A percentile compares a stretch with the other conserved stretches of the same genome.
phyloP scores from a whole-genome alignment of 768 basidiomycete species.

The Mrakia hoshinonis region DNA sequence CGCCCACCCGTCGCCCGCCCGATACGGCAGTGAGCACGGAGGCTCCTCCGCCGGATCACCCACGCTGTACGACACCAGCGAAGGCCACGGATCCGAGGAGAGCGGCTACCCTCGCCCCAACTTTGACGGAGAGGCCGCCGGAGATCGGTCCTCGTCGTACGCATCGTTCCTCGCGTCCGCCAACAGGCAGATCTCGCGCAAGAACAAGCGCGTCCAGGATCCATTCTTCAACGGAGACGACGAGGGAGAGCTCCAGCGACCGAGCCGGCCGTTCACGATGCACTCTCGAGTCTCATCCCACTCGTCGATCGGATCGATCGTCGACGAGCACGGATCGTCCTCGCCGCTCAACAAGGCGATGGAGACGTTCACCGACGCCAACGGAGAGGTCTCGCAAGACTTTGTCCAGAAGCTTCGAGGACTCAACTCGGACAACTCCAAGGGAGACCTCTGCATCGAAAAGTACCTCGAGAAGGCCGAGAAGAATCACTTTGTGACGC shows the following conservation, averaged over 20 bases:
- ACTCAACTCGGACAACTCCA: slow-evolving; percentile 76
- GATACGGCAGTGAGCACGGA: slow-evolving; percentile 15
- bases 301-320: slow-evolving; percentile 82
- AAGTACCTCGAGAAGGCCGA: slow-evolving; percentile 45
- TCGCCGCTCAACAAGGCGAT: slow-evolving; percentile 84
- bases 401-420: slow-evolving; percentile 76
- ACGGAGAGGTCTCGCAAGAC: slow-evolving; percentile 79
- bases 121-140: slow-evolving; percentile 11
- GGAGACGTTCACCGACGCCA: slow-evolving; percentile 71
- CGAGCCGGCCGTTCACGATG: slow-evolving; percentile 55
- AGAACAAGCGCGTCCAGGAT: too few relatives aligned
- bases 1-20: slow-evolving; percentile 14
- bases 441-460: slow-evolving; percentile 84
- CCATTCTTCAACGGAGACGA: too few relatives aligned
- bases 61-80: background rate
- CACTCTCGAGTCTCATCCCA: slow-evolving; percentile 68
- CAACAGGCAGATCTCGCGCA: slow-evolving; percentile 30
- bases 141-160: background rate
- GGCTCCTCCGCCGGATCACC: background rate
- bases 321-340: slow-evolving; percentile 76
- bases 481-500: slow-evolving; percentile 7
- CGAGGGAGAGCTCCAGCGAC: too few relatives aligned
- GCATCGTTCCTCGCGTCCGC: background rate
- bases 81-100: background rate
- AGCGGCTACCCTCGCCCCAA: background rate